Conservation (phyloP, 139 green algal species). For the Coccomyxa sp. region DNA sequence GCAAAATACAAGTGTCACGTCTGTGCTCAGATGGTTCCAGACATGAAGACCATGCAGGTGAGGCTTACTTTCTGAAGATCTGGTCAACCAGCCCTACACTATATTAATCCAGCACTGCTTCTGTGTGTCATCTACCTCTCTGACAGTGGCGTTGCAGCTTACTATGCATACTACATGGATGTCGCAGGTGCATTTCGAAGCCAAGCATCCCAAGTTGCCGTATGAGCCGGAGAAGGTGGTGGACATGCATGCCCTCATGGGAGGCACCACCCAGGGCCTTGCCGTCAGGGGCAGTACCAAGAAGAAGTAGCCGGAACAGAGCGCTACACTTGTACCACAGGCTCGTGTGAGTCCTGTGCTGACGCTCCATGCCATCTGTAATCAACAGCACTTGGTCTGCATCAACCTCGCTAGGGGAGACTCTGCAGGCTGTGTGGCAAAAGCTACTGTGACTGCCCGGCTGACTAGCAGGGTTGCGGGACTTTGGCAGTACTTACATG, state of each 20-base stretch:
- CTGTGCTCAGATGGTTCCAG: slow-evolving; percentile 46
- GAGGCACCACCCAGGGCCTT: slow-evolving; percentile 67
- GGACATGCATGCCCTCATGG: slow-evolving; percentile 48
- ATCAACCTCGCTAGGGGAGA: too few species aligned
- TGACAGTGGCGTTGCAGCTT: too few species aligned
- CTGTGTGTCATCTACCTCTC: neutral
- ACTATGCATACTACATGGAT: too few species aligned
- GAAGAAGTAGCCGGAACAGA: slow-evolving; percentile 31
- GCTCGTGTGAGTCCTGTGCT: too few species aligned
- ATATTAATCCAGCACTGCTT: neutral
- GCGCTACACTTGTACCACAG: neutral
- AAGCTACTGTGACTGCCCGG: too few species aligned
- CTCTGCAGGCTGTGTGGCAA: too few species aligned
- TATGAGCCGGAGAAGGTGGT: slow-evolving; percentile 58
- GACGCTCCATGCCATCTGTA: too few species aligned
- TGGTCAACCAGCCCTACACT: neutral
- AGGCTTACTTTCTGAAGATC: neutral
- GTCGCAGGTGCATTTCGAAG: slow-evolving; percentile 49
- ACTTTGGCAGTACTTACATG: too few species aligned
- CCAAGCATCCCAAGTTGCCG: slow-evolving; percentile 73
- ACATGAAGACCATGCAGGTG: slow-evolving; percentile 72
- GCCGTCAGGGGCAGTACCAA: slow-evolving; percentile 62
- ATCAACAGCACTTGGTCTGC: too few species aligned
- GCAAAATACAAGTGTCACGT: slow-evolving; percentile 69
- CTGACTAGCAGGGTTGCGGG: too few species aligned